Percentiles rank a stretch among this genome's conserved stretches.
These are phyloP conservation scores for Pestalotiopsis sp. DNA, from an alignment of 2,329 filamentous ascomycete genomes.

Conservation along the genomic window DNA sequence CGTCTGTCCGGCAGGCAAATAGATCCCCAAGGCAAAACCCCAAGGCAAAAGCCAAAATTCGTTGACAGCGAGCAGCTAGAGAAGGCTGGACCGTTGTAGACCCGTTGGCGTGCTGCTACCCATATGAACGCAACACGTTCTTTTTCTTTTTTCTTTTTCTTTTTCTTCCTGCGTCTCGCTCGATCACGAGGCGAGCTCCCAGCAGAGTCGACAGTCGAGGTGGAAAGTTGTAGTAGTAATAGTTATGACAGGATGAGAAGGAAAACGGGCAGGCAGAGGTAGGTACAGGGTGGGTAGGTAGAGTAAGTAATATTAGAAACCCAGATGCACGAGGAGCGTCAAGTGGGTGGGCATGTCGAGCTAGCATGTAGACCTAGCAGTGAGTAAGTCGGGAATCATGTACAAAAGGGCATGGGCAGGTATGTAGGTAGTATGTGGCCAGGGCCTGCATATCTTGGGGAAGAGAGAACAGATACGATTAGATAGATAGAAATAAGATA, in stretches of 20 bases:
- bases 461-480: background rate
- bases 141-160: background rate
- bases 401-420: background rate
- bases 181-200: conserved; percentile 16
- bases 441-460: background rate
- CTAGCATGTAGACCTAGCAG: background rate
- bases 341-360: background rate
- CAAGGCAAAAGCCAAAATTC: too few species aligned
- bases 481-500: background rate
- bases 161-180: conserved; percentile 12
- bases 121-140: background rate
- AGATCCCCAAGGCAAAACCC: too few species aligned
- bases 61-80: background rate
- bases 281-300: background rate
- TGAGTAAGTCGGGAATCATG: background rate
- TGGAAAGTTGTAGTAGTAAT: conserved; percentile 1
- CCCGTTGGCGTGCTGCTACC: background rate
- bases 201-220: conserved; percentile 5
- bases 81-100: background rate
- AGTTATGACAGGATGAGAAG: background rate
- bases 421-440: background rate
- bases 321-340: background rate
- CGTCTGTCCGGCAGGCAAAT: background rate
- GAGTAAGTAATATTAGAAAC: conserved; percentile 13
- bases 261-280: background rate